These are phyloP conservation scores for Rutstroemia sp. DNA, from an alignment of 2,329 filamentous ascomycete species.

Conservation along the genomic window DNA sequence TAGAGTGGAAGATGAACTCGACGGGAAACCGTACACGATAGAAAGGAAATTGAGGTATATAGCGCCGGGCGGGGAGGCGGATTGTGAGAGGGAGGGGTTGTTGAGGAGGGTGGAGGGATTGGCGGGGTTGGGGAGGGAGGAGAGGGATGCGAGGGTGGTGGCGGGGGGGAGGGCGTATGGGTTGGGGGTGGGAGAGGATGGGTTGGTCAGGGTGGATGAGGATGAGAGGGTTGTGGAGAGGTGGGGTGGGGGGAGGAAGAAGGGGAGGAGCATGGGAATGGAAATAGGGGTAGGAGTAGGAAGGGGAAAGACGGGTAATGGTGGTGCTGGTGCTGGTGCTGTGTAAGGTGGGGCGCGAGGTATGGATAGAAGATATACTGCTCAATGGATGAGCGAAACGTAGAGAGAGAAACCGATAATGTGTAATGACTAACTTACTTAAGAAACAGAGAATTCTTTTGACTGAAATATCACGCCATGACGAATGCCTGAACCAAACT, in stretches of 20 bases:
- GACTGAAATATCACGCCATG: no score
- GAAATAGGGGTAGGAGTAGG: not conserved
- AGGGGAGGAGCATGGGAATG: not conserved
- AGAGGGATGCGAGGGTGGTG: slow-evolving; percentile 28
- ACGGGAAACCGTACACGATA: not conserved
- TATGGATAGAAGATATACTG: no score
- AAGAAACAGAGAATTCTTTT: no score
- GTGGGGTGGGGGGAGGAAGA: not conserved
- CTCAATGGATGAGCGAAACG: no score
- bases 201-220: slow-evolving; percentile 18
- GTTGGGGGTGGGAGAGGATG: slow-evolving; percentile 30
- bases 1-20: not conserved
- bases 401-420: no score
- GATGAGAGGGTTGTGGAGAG: slow-evolving; percentile 14
- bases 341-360: no score
- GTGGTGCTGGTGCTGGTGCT: no score
- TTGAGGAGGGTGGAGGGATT: slow-evolving; percentile 34
- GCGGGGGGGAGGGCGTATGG: slow-evolving; percentile 28
- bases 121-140: slow-evolving; percentile 25
- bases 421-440: no score
- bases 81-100: slow-evolving; percentile 29
- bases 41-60: not conserved
- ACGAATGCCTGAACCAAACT: no score
- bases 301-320: not conserved
- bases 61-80: not conserved